phyloP scores from a whole-genome alignment of 1,139 yeast genomes.

The Kodamaea sp. region DNA sequence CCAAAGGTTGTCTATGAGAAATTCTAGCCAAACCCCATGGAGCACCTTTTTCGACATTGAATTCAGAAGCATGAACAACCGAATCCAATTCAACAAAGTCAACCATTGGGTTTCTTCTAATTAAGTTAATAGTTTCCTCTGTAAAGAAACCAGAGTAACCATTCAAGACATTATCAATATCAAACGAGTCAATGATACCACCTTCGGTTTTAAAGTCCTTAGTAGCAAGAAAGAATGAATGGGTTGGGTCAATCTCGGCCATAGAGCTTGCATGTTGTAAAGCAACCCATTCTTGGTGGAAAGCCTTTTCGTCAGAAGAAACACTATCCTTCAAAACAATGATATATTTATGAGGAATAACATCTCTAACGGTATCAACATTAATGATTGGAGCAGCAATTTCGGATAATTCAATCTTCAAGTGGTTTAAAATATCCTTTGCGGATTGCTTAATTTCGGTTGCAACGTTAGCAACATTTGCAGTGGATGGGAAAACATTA shows the following conservation, averaged over 20 bases:
- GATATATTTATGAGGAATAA: conserved; percentile 75
- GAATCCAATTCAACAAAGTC: conserved; percentile 80
- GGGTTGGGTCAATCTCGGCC: conserved; percentile 24
- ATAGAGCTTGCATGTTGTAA: conserved; percentile 41
- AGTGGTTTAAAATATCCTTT: conserved; percentile 12
- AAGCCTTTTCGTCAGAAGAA: conserved; percentile 45
- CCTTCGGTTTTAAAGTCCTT: conserved; percentile 33
- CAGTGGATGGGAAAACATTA: conserved; percentile 28
- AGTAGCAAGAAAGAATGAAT: conserved; percentile 40
- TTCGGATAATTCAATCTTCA: conserved; percentile 17
- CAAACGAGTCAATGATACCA: conserved; percentile 67
- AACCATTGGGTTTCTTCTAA: conserved; percentile 71
- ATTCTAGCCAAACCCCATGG: conserved; percentile 98
- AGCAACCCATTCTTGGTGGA: conserved; percentile 65
- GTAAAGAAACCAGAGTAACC: conserved; percentile 80
- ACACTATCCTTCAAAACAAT: conserved; percentile 65
- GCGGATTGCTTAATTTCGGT: conserved; percentile 13
- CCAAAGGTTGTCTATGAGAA: conserved; percentile 77
- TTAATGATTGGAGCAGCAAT: conserved; percentile 42
- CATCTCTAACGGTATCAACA: conserved; percentile 39
- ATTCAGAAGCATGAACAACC: conserved; percentile 61
- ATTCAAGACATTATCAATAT: conserved; percentile 48
- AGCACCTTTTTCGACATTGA: conserved; percentile 70
- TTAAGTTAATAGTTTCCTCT: conserved; percentile 63
- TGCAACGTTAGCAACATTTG: conserved; percentile 13